Evolutionary conservation across 345 rosid species (phyloP), one percentile per base, ranked within the genome.

Genomic region (Excoecaria cochinchinensis): DNA sequence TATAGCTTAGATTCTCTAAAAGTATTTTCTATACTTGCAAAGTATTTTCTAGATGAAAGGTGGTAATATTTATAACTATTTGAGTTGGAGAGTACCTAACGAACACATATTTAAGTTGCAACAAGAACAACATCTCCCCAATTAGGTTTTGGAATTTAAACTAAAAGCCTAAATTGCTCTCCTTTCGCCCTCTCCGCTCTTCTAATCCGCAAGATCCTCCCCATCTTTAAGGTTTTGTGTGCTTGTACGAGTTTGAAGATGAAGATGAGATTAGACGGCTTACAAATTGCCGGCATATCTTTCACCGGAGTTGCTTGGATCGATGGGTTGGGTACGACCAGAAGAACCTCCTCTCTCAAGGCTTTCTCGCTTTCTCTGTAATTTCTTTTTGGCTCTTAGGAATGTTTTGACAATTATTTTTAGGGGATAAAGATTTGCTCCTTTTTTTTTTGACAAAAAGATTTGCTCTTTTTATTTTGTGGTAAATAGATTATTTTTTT

Each of bases 301-400:
- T 89, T 76, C 95, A 93, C 69, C 82, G 87, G 78, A 46, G 80
- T 73, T 90, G 97, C 64, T 79, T 91, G 31, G 92, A 93, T 90
- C 88, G 86, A 74, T 93, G 98, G 98, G 87, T 92, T 82, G 92
- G 79, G 6, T 90, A 89, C 58, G 86, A 88, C 67, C 92, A 80
- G 79, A 84, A 82, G n/a, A n/a, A n/a, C 79, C 97, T 93, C 73
- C 95, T 96, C 78, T 50, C 90, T 75, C 99, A 90, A 95, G 99
- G 99, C 93, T 50, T 52, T 22, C 4, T 10, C 17, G 8, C 25
- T 73, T 24, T 1, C 48, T 44, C 3, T 16, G 11, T 8, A 9
- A 17, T 19, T 64, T 36, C 36, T 65, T 63, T 76, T 76, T 77
- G 47, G 53, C 13, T 71, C 3, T 19, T 25, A 51, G 31, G 64